phyloP scores from a whole-genome alignment of 768 basidiomycete genomes.

The Plicaturopsis crispa region DNA sequence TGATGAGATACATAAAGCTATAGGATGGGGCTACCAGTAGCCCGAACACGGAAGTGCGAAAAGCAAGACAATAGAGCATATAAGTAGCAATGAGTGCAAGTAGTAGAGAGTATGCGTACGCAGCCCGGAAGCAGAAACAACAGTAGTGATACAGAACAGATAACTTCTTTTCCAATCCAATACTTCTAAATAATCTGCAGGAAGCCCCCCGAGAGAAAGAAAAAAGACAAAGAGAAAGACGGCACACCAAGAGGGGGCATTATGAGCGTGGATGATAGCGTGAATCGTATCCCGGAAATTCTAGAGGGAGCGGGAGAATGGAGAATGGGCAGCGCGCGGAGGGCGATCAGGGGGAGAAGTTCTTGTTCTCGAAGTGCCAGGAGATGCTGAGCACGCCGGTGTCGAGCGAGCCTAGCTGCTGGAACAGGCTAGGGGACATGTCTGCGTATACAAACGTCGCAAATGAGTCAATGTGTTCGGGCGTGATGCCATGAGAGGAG shows the following conservation, averaged over 20 bases:
- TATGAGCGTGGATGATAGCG: neutral
- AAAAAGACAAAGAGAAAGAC: neutral
- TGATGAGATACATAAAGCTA: too few species aligned
- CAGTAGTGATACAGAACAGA: too few species aligned
- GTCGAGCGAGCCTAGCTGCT: conserved; percentile 37
- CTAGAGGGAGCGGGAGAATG: neutral
- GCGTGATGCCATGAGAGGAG: conserved; percentile 1
- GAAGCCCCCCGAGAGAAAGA: neutral
- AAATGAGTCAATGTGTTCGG: neutral
- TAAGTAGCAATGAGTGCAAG: too few species aligned
- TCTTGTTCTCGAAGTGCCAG: conserved; percentile 54
- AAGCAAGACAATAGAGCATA: too few species aligned
- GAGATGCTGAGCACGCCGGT: conserved; percentile 44
- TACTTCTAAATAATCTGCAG: neutral
- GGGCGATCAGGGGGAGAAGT: conserved; percentile 30
- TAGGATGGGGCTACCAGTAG: too few species aligned
- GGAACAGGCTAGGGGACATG: conserved; percentile 58
- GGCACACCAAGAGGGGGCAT: neutral
- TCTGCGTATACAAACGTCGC: conserved; percentile 29
- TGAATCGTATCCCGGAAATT: neutral
- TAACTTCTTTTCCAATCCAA: neutral
- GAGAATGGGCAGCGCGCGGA: neutral
- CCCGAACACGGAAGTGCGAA: too few species aligned
- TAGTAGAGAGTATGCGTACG: too few species aligned
- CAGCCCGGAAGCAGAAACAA: too few species aligned